Base-by-base conservation (phyloP, 2,329 filamentous ascomycete species). In the Mycosphaerella arachidis region DNA sequence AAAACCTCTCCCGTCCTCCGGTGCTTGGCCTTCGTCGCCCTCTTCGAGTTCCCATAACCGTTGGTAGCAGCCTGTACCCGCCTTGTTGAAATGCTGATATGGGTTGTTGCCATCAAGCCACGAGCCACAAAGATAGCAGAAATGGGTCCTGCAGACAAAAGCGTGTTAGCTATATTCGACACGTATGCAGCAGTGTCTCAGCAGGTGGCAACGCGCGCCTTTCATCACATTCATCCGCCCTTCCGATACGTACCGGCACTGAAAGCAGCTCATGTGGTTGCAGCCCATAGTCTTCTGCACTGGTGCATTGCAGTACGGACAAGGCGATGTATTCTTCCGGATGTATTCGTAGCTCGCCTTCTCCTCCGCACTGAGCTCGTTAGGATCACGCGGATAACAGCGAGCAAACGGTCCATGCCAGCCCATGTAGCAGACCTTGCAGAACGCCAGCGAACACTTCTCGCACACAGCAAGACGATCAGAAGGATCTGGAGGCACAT, bases 211-310 rank as follows among this genome's bases (percentile, higher is more conserved):
- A 24, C 24, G 24, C 24, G 24, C 24, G 24, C 24, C 24, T 24
- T 3, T 24, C 2, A 24, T 24, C 24, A 24, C 24, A 24, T 24
- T 24, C 24, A 24, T 24, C 24, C 24, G 24, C 24, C 24, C 24
- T 24, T 24, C 24, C 24, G 24, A 24, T 24, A 24, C 24, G 24
- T 24, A 24, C 24, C 88, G 82, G 78, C 94, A 99, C 64, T 90
- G 87, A 73, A 88, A 91, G 76, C 93, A 97, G 53, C 88, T 90
- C 92, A 97, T 97, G 75, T 97, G 92, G 75, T 97, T 97, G 80
- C 94, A 99, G 43, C 94, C 94, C 71, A 90, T 86, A 1, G 89
- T 91, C 79, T 99, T 99, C 73, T 96, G 91, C 24, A 88, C 88
- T 0, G 91, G 91, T 0, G 89, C 87, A 31, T 82, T 85, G 76